Evolutionary conservation across 192 early-diverging fungal genomes (phyloP).

Genomic region (Entomortierella parvispora): DNA sequence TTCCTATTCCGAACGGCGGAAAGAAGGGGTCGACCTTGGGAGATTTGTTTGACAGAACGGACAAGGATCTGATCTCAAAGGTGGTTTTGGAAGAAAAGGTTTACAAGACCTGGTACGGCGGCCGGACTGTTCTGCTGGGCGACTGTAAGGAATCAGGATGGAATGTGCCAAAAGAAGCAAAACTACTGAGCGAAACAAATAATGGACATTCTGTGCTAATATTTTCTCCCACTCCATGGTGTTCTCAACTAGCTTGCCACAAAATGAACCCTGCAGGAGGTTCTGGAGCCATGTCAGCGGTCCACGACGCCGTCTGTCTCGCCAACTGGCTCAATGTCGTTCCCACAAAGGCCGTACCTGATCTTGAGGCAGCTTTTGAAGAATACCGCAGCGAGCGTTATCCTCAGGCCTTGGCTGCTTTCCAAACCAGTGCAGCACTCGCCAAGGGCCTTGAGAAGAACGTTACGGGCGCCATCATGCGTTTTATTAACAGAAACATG

Average conservation of each 20-base stretch:
- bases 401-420: no score
- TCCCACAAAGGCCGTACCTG: not conserved
- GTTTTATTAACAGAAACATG: no score
- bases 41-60: slow-evolving; percentile 1
- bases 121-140: slow-evolving; percentile 7
- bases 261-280: not conserved
- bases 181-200: not conserved
- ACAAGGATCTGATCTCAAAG: slow-evolving; percentile 8
- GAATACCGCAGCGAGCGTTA: no score
- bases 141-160: not conserved
- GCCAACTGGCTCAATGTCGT: not conserved
- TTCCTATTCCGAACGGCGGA: not conserved
- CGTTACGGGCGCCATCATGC: no score
- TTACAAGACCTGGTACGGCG: slow-evolving; percentile 11
- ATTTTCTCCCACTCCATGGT: not conserved
- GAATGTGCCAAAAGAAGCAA: not conserved
- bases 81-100: slow-evolving; percentile 22
- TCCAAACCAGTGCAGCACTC: no score
- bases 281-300: no score
- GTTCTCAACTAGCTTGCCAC: slow-evolving; percentile 1
- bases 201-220: not conserved
- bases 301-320: no score
- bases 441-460: no score
- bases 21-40: slow-evolving; percentile 4
- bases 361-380: no score